Evolutionary conservation across 2,329 filamentous ascomycete species (phyloP), one percentile per base, ranked within the genome.

Genomic region (Epicoccum sorghinum): DNA sequence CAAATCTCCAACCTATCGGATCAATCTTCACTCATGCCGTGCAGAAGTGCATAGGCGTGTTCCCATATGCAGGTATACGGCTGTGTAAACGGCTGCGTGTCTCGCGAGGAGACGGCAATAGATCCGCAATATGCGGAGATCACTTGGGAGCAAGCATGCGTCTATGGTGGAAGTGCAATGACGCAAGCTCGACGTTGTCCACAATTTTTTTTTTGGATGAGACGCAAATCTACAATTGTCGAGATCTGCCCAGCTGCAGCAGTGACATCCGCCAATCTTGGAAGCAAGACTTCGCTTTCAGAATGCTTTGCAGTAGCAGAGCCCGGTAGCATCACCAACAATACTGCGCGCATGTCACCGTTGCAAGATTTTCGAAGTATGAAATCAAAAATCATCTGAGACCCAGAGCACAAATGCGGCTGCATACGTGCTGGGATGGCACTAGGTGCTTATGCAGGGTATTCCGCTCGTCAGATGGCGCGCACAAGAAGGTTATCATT

Each of bases 61-160:
- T 58, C 47, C 52, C 55, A 42, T 25, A 57, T 61, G 61, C 58
- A 56, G 48, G 42, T 58, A 54, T 59, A 60, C 57, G 47, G 55
- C 53, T 52, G 50, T 61, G 42, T 48, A 55, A 54, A 56, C 58
- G 64, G 62, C 53, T 59, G 52, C 57, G 59, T 57, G 50, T 50
- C 58, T 69, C 68, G 68, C 68, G 68, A 69, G 68, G 68, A 69
- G 62, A 58, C 68, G 68, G 68, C 57, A 65, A 59, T 49, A 62
- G 63, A 67, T 69, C 67, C 68, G 67, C 56, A 59, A 62, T 57
- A 62, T 66, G 62, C 62, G 64, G 58, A 64, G 62, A 69, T 55
- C 52, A 55, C 46, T 50, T 41, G 46, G 30, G 40, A 41, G 58
- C 65, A 61, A 60, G 56, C 60, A 50, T 59, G 58, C 47, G 45